Conservation (phyloP, 1,139 yeast species). For the Hyphopichia fennica region DNA sequence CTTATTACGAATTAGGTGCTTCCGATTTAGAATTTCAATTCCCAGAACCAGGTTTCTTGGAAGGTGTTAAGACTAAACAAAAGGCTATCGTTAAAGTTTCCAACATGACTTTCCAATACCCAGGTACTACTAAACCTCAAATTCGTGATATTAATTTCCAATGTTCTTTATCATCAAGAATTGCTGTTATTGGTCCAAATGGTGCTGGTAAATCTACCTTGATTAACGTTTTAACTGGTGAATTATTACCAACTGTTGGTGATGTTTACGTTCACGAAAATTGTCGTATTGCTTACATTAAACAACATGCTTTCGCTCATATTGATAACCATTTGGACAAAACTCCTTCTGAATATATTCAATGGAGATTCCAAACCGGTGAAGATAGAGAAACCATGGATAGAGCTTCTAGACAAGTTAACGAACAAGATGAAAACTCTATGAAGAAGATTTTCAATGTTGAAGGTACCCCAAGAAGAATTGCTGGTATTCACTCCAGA, state of each 20-base stretch:
- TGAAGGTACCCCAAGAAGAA: conserved; percentile 98
- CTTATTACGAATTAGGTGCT: conserved; percentile 98
- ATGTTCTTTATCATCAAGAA: conserved; percentile 98
- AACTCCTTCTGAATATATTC: conserved; percentile 99
- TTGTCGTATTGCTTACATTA: conserved; percentile 99
- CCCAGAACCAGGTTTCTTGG: conserved; percentile 99
- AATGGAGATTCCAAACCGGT: conserved; percentile 99
- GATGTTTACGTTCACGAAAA: conserved; percentile 99
- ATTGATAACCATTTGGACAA: conserved; percentile 97
- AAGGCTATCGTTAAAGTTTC: conserved; percentile 98
- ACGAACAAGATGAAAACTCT: conserved; percentile 94
- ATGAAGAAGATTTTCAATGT: conserved; percentile 99
- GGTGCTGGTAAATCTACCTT: conserved; percentile 99
- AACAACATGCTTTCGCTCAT: conserved; percentile 99
- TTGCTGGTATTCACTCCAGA: conserved; percentile 93
- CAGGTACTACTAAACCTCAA: conserved; percentile 97
- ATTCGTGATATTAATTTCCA: conserved; percentile 89
- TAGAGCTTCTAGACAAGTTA: conserved; percentile 98
- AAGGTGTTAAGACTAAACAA: conserved; percentile 99
- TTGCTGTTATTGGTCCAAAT: conserved; percentile 99
- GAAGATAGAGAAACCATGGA: conserved; percentile 99
- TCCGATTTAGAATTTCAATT: conserved; percentile 92
- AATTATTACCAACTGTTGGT: conserved; percentile 95
- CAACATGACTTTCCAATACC: conserved; percentile 97
- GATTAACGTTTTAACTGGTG: conserved; percentile 98